Evolutionary conservation across 164 flowering plant genomes (phyloP), one percentile per base, ranked within the genome.

Genomic region (Akebia trifoliata): DNA sequence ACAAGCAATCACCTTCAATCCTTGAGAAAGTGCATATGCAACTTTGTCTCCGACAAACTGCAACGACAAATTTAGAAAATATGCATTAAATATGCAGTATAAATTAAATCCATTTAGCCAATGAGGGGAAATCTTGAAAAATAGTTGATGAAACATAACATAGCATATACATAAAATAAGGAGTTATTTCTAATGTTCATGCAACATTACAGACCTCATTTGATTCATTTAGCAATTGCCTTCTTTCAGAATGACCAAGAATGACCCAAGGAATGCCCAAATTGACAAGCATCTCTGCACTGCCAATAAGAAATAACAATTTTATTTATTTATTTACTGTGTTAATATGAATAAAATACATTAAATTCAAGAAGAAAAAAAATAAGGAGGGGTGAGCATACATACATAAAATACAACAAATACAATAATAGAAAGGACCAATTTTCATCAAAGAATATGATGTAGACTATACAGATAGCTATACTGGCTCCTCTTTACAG

Each of bases 231-330:
- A 82, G 58, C 54, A 82, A 48, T 20, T 29, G 65, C 57, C 87
- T 80, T 54, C 87, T 80, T 49, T 82, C 87, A 65, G 87, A 80
- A 43, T 82, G 87, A 24, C 87, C 87, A 52, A 82, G 71, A 71
- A 82, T 82, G 60, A 82, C 84, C 84, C 87, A 82, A 1, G 84
- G 84, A 42, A 82, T 74, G 36, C 45, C 68, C 75, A 82, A 73
- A 67, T 76, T 74, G 60, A 60, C 79, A 60, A 82, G 87, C 84
- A 80, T 80, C 71, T 82, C 87, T 4, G 82, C 84, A 68, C 87
- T 82, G 62, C 50, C 44, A 25, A 38, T 3, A 68, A 14, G 25
- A 57, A 32, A 59, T 9, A 31, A 43, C 17, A 69, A 47, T 4
- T 31, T 43, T 9, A 68, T 6, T 1, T 21, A 7, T 37, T 25